These are phyloP conservation scores for Aspergillus tubingensis DNA, from an alignment of 2,329 filamentous ascomycete genomes.

Conservation along the genomic window DNA sequence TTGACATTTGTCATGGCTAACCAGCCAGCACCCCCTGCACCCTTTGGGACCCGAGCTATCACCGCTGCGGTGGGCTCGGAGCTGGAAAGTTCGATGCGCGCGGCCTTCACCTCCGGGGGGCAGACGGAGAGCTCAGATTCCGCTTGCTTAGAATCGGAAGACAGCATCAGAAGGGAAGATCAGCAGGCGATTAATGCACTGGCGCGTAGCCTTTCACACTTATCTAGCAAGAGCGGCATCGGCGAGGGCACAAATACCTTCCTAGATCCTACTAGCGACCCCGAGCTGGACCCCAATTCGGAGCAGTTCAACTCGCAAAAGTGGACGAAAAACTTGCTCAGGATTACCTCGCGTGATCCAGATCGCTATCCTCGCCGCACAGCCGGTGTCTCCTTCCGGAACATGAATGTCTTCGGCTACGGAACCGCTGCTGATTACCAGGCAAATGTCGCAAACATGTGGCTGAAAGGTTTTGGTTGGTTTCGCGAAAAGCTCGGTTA, in stretches of 20 bases:
- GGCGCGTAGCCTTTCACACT: constrained; percentile 33
- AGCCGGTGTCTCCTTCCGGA: constrained; percentile 46
- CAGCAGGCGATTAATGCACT: constrained; percentile 31
- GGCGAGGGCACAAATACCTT: constrained; percentile 38
- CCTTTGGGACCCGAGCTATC: constrained; percentile 19
- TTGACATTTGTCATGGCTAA: constrained; percentile 11
- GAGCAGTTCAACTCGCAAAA: constrained; percentile 45
- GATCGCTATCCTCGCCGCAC: constrained; percentile 35
- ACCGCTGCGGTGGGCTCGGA: constrained; percentile 11
- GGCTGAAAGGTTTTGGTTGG: constrained; percentile 38
- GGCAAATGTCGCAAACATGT: constrained; percentile 47
- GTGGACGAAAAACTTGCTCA: constrained; percentile 48
- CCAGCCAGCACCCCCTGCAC: constrained; percentile 21
- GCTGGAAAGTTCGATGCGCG: constrained; percentile 9
- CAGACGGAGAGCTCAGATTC: constrained; percentile 29
- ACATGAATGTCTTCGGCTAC: constrained; percentile 49
- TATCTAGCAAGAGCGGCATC: constrained; percentile 29
- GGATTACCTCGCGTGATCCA: constrained; percentile 34
- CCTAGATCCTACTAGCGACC: constrained; percentile 34
- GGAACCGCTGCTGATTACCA: constrained; percentile 48
- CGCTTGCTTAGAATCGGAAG: constrained; percentile 23
- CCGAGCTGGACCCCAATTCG: constrained; percentile 45
- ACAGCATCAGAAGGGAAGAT: constrained; percentile 25
- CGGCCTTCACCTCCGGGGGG: constrained; percentile 7
- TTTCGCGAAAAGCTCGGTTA: constrained; percentile 30